Evolutionary conservation across 768 basidiomycete genomes (phyloP).

Genomic region (Melanogaster broomeanus): DNA sequence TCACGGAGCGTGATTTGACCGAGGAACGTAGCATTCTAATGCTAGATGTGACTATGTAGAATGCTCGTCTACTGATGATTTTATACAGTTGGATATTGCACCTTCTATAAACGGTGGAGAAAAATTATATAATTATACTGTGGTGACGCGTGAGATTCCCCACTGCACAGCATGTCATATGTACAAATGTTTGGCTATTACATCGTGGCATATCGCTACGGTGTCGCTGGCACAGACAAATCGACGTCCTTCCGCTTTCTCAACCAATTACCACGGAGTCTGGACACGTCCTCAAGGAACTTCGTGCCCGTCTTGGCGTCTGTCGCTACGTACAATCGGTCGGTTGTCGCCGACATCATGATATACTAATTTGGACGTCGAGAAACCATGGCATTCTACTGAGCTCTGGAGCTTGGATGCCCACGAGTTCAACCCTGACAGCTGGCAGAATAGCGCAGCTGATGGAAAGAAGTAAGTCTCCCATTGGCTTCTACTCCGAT

Average conservation of each 20-base stretch:
- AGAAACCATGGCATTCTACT: neutral
- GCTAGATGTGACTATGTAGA: no score
- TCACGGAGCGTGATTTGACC: no score
- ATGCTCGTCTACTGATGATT: no score
- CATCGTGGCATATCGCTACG: conserved; percentile 53
- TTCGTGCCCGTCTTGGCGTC: conserved; percentile 54
- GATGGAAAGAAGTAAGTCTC: conserved; percentile 20
- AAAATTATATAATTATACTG: no score
- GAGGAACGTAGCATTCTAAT: no score
- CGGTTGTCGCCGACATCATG: neutral
- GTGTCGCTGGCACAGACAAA: conserved; percentile 51
- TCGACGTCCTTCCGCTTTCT: conserved; percentile 61
- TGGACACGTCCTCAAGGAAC: conserved; percentile 42
- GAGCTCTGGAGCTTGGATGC: conserved; percentile 35
- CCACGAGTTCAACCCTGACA: conserved; percentile 30
- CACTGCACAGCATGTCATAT: no score
- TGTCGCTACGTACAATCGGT: conserved; percentile 59
- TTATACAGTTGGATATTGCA: no score
- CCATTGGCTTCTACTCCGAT: conserved; percentile 29
- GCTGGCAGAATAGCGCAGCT: conserved; percentile 23
- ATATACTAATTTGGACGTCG: neutral
- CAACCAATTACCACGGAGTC: conserved; percentile 48
- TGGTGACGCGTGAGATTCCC: no score
- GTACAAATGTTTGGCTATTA: conserved; percentile 50
- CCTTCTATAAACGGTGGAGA: no score